These are phyloP conservation scores for Aureobasidium namibiae DNA, from an alignment of 2,329 filamentous ascomycete genomes.

Conservation along the genomic window DNA sequence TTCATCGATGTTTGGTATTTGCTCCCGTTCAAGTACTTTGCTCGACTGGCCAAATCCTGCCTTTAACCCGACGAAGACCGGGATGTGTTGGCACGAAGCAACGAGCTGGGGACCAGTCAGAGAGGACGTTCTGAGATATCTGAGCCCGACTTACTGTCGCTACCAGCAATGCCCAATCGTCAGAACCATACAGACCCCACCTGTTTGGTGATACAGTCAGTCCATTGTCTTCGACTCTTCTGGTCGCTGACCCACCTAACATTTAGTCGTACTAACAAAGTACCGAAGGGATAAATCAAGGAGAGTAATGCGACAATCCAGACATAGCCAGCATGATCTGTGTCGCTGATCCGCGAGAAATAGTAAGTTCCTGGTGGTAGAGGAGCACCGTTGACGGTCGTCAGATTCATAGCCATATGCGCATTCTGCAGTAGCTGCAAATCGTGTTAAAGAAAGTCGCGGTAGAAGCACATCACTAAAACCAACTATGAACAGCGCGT, in stretches of 20 bases:
- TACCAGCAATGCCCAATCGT: constrained; percentile 11
- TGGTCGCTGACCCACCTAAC: neutral
- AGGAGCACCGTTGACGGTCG: constrained; percentile 5
- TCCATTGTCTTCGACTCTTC: neutral
- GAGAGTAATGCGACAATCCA: constrained; percentile 10
- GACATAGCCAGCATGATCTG: constrained; percentile 12
- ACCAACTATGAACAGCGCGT: neutral
- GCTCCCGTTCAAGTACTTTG: neutral
- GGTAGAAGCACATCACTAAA: neutral
- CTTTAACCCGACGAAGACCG: constrained; percentile 2
- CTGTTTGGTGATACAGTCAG: neutral
- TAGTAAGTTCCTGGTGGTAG: constrained; percentile 10
- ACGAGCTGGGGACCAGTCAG: neutral
- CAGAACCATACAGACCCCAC: neutral
- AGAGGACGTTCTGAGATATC: neutral
- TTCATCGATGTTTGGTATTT: neutral
- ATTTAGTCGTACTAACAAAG: neutral
- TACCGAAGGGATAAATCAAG: constrained; percentile 7
- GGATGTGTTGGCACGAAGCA: constrained; percentile 4
- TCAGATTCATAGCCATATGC: neutral
- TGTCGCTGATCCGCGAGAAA: constrained; percentile 12
- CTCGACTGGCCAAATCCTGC: constrained; percentile 8
- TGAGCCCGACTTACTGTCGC: neutral
- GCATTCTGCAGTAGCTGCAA: neutral
- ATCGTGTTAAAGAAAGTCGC: neutral